These are phyloP conservation scores for Nannizzia gypsea DNA, from an alignment of 2,329 filamentous ascomycete genomes.

Conservation along the genomic window DNA sequence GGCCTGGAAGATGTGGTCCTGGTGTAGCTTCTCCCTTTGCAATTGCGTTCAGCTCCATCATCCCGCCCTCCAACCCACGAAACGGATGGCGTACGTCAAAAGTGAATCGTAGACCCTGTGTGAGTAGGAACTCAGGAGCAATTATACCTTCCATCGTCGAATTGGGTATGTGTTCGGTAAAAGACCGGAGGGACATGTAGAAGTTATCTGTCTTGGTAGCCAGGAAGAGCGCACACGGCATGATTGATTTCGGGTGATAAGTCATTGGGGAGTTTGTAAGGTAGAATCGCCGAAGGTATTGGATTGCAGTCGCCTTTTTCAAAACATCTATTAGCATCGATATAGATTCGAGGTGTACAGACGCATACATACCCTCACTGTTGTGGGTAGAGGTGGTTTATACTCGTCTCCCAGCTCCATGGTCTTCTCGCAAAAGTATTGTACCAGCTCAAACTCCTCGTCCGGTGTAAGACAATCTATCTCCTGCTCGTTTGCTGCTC, in stretches of 20 bases:
- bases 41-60: constrained; percentile 67
- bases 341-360: not conserved
- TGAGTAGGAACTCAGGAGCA: constrained; percentile 82
- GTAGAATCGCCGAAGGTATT: constrained; percentile 91
- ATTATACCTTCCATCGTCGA: constrained; percentile 72
- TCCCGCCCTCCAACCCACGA: constrained; percentile 70
- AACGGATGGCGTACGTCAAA: constrained; percentile 90
- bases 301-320: constrained; percentile 60
- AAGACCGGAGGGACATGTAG: constrained; percentile 55
- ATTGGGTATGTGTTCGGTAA: constrained; percentile 57
- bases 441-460: constrained; percentile 72
- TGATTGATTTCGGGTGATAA: constrained; percentile 79
- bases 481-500: constrained; percentile 27
- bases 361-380: constrained; percentile 47
- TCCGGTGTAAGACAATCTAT: constrained; percentile 71
- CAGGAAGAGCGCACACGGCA: constrained; percentile 84
- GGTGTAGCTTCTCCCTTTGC: constrained; percentile 46
- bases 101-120: constrained; percentile 83
- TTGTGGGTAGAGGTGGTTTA: constrained; percentile 44
- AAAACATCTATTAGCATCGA: constrained; percentile 14
- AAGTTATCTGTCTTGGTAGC: constrained; percentile 84
- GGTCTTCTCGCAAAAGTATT: constrained; percentile 59
- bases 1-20: constrained; percentile 20
- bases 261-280: constrained; percentile 93
- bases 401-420: constrained; percentile 49